Evolutionary conservation across 495 filamentous ascomycete species (phyloP).

Genomic region (Trichocladium antarcticum): DNA sequence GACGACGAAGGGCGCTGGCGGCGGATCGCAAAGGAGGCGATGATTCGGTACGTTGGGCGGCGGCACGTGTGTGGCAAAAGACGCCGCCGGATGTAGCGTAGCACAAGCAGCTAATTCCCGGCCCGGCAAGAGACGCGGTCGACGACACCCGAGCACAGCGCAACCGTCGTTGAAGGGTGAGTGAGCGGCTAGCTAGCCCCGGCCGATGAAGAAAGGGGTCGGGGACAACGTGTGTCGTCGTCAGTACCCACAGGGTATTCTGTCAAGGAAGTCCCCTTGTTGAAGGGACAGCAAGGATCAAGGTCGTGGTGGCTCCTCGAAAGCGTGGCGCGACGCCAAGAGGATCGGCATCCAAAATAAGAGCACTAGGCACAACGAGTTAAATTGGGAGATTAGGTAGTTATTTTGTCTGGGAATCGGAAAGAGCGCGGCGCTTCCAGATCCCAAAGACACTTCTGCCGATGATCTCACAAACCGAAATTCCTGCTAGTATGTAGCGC

Average conservation of each 20-base stretch:
- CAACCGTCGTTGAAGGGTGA: no score
- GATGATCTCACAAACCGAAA: no score
- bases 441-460: no score
- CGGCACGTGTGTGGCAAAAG: constrained; percentile 13
- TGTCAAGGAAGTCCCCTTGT: no score
- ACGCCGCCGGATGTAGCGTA: constrained; percentile 5
- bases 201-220: background rate
- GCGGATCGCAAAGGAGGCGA: background rate
- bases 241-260: background rate
- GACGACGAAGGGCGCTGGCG: background rate
- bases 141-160: no score
- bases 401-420: background rate
- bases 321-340: constrained; percentile 3
- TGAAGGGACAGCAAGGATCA: background rate
- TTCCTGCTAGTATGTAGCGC: no score
- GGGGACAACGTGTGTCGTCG: no score
- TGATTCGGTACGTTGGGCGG: background rate
- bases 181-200: no score
- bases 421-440: constrained; percentile 1
- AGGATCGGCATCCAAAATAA: constrained; percentile 6
- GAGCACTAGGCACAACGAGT: background rate
- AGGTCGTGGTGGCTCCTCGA: background rate
- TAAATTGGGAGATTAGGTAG: background rate
- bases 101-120: no score
- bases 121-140: no score